A percentile compares a stretch with the other conserved stretches of the same genome.
Conservation (phyloP, 768 basidiomycete genomes). For the Lentinula raphanica region DNA sequence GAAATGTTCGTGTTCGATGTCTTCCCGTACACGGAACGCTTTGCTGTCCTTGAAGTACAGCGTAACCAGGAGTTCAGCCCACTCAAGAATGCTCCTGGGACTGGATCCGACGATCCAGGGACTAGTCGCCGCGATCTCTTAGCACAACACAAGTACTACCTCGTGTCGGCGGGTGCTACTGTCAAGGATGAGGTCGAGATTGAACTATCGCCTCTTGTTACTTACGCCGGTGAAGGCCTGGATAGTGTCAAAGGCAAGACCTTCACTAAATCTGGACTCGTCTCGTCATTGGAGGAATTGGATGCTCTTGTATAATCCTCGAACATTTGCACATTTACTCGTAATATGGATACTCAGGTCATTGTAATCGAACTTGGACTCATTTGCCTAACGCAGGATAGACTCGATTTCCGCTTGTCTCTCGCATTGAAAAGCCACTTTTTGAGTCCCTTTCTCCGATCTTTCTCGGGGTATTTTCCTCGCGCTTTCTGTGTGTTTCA, state of each 20-base stretch:
- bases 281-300: conserved; percentile 61
- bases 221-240: conserved; percentile 91
- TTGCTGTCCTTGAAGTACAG: conserved; percentile 85
- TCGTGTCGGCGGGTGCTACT: conserved; percentile 71
- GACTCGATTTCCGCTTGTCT: background rate
- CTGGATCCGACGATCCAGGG: conserved; percentile 82
- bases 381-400: background rate
- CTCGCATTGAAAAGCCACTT: conserved; percentile 5
- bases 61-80: conserved; percentile 93
- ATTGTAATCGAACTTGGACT: too few relatives aligned
- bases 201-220: conserved; percentile 84
- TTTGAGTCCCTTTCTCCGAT: background rate
- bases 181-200: conserved; percentile 76
- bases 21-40: conserved; percentile 82
- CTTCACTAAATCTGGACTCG: conserved; percentile 71
- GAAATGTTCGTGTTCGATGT: conserved; percentile 99
- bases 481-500: conserved; percentile 7
- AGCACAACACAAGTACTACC: conserved; percentile 80
- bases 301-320: conserved; percentile 52
- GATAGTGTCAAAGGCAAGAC: conserved; percentile 71
- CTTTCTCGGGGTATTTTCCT: conserved; percentile 1
- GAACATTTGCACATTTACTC: background rate
- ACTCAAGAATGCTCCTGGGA: conserved; percentile 94
- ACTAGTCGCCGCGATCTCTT: conserved; percentile 89
- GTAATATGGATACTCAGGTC: background rate